These are phyloP conservation scores for Cadophora malorum DNA, from an alignment of 2,329 filamentous ascomycete genomes.

Conservation along the genomic window DNA sequence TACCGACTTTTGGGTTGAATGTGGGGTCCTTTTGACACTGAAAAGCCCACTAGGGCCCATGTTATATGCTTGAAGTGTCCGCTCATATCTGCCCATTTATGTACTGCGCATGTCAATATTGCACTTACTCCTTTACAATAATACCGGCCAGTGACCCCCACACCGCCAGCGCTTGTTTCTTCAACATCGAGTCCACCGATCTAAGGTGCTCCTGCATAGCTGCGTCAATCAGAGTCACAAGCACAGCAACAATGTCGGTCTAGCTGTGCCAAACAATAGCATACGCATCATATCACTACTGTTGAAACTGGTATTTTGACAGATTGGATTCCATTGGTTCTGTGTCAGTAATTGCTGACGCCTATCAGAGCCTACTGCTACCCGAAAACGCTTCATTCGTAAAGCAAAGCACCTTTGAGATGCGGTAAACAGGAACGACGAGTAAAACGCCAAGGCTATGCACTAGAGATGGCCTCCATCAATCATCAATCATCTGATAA, in stretches of 20 bases:
- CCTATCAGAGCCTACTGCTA: conserved; percentile 10
- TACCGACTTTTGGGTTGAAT: conserved; percentile 1
- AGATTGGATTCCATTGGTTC: background rate
- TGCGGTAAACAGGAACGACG: background rate
- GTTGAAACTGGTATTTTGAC: background rate
- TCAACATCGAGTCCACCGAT: background rate
- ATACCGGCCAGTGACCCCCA: background rate
- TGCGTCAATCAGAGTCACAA: conserved; percentile 7
- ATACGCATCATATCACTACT: conserved; percentile 7
- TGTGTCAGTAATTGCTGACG: background rate
- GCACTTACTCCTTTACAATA: background rate
- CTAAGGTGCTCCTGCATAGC: background rate
- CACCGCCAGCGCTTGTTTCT: background rate
- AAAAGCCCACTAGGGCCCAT: background rate
- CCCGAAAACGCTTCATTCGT: background rate
- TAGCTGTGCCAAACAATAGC: background rate
- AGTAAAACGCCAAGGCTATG: background rate
- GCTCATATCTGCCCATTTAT: background rate
- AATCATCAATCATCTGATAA: background rate
- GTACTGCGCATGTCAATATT: conserved; percentile 2
- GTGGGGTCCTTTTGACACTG: conserved; percentile 5
- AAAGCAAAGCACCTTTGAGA: background rate
- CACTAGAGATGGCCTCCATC: no score
- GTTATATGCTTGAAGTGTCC: background rate
- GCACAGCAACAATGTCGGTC: background rate